Evolutionary conservation across 768 basidiomycete species (phyloP), one percentile per base, ranked within the genome.

Genomic region (Rhizopogon vulgaris): DNA sequence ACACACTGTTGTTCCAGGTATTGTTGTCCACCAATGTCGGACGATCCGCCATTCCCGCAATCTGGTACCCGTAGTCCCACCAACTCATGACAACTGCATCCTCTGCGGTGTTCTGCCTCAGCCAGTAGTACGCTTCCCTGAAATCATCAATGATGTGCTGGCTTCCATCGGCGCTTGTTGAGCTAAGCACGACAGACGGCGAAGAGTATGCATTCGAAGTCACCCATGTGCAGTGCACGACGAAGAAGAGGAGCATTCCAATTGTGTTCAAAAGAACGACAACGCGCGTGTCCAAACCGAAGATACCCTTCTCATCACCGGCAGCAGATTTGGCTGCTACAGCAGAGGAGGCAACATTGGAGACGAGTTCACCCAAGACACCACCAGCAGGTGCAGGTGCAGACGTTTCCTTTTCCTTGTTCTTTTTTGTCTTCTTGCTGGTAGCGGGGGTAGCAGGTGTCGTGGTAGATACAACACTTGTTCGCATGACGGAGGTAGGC

Each of bases 21-120:
- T 98, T 97, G 73, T 99, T 98, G 70, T 99, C 95, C 17, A 98
- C 95, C 58, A 98, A 72, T 1, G 95, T 98, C 12, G 93, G 85
- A 41, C 95, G 76, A 71, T 98, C 94, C 22, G 96, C 94, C 90
- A 98, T 96, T 38, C 96, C 96, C 38, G 96, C 96, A 63, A 98
- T 97, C 70, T 98, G 95, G 67, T 99, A 98, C 27, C 95, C 96
- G 59, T 98, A 99, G 72, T 98, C 96, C 96, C 96, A 98, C 96
- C 96, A 99, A 55, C 88, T 91, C 93, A 95, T 94, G 24, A 98
- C 85, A 30, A 98, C 94, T 5, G 93, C 84, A 54, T 90, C 85
- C 68, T 93, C 76, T 5, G 87, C 78, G 2, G 96, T 99, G 72
- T 98, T 99, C 72, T 94, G 88, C 48, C 96, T 78, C 43, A 99